A percentile compares a stretch with the other conserved stretches of the same genome.
Evolutionary conservation across 805 yeast species (phyloP).

Genomic region (Teunomyces panamensis): DNA sequence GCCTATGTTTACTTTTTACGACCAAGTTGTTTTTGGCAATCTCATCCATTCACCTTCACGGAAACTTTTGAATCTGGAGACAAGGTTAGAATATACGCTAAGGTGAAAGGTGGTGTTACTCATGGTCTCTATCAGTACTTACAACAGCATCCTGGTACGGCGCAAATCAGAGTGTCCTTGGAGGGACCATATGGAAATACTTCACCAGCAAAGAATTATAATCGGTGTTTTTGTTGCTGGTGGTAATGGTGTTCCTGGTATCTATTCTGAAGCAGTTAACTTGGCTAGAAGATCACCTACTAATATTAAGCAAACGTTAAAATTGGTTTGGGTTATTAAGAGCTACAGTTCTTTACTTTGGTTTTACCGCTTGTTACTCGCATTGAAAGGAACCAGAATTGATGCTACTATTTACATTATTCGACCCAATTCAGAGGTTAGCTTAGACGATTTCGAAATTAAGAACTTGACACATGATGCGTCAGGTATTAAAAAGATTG

Average conservation of each 20-base stretch:
- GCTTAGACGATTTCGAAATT: neutral
- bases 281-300: slow-evolving; percentile 11
- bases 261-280: slow-evolving; percentile 32
- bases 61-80: slow-evolving; percentile 40
- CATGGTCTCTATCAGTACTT: slow-evolving; percentile 23
- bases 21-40: slow-evolving; percentile 54
- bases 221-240: slow-evolving; percentile 63
- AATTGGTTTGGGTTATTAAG: slow-evolving; percentile 26
- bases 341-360: slow-evolving; percentile 20
- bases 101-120: slow-evolving; percentile 56
- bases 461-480: neutral
- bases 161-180: slow-evolving; percentile 28
- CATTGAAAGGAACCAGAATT: slow-evolving; percentile 17
- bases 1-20: slow-evolving; percentile 52
- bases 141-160: slow-evolving; percentile 21
- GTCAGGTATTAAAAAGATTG: slow-evolving; percentile 7
- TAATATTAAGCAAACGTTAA: slow-evolving; percentile 8
- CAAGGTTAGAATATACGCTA: slow-evolving; percentile 44
- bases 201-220: slow-evolving; percentile 41
- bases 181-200: slow-evolving; percentile 70
- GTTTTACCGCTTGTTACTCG: slow-evolving; percentile 22
- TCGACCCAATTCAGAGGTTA: slow-evolving; percentile 16
- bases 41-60: slow-evolving; percentile 65
- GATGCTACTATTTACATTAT: slow-evolving; percentile 38
- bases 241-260: slow-evolving; percentile 71